Percentiles rank a stretch among this genome's conserved stretches.
Evolutionary conservation across 163 green algal species (phyloP).

Genomic region (Scenedesmus sp.): DNA sequence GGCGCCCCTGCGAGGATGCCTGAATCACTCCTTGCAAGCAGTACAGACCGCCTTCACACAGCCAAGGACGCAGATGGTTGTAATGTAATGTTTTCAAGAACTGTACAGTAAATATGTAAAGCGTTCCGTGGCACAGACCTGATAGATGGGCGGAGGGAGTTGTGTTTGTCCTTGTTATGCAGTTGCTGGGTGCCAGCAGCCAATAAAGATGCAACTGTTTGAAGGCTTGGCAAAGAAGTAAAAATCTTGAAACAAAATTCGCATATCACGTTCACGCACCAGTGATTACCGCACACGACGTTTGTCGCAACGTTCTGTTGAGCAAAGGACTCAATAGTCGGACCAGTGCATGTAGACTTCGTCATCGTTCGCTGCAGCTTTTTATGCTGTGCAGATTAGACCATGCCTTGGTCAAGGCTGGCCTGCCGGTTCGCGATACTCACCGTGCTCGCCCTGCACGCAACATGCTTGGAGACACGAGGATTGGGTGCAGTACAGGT

Average conservation of each 20-base stretch:
- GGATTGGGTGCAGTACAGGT: neutral
- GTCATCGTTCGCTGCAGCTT: neutral
- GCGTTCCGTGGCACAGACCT: neutral
- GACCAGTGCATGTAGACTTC: neutral
- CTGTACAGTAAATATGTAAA: neutral
- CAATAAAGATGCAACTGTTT: neutral
- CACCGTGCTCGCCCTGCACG: neutral
- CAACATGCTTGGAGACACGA: neutral
- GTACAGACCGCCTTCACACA: neutral
- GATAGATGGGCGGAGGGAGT: neutral
- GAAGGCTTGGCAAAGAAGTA: neutral
- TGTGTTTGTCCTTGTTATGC: neutral
- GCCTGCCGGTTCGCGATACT: slow-evolving; percentile 8
- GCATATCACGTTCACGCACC: neutral
- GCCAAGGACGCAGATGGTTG: neutral
- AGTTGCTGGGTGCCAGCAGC: neutral
- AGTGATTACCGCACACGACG: neutral
- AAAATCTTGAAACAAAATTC: neutral
- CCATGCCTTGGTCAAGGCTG: neutral
- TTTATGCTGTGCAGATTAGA: neutral
- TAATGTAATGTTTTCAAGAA: neutral
- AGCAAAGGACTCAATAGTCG: neutral
- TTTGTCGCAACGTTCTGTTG: neutral
- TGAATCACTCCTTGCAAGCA: neutral
- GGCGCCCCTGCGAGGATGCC: too few species aligned